Base-by-base conservation (phyloP, 192 early-diverging fungal genomes). In the Geranomyces michiganensis region DNA sequence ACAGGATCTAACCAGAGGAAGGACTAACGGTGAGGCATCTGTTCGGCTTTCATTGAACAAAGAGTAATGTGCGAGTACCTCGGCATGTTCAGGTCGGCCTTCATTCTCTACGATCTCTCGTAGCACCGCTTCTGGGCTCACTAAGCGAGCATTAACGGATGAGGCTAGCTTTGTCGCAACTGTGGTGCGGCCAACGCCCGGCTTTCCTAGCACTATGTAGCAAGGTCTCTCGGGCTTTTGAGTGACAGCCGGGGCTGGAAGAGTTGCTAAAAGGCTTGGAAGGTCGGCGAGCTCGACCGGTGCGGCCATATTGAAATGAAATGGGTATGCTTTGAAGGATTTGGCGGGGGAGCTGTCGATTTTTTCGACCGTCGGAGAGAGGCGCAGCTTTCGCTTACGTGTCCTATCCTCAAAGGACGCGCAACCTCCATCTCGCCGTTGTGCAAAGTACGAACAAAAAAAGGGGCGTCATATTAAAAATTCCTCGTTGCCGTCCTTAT, bases 191-290 rank as follows among this genome's bases (percentile, higher is more conserved):
- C 80, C 81, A 21, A 19, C 17, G n/a, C 84, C 80, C 13, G 81
- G 81, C 44, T 76, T 80, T 21, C 79, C 84, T 17, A 81, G 27
- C 30, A 85, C 69, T 29, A 85, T 74, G 56, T 81, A 76, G 47
- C 77, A 74, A 1, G 74, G 70, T 29, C 77, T 46, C 27, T 56
- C 31, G 5, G 65, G 19, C 26, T 58, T 30, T 41, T 41, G 36
- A 41, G 3, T 7, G 36, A 41, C 36, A 10, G 36, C 3, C 10
- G 36, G 36, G 3, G 36, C 10, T 3, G 36, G 36, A 7, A 41
- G 36, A 41, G 36, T 41, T 3, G 36, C 3, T 10, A 41, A 41
- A 41, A 41, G 36, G 10, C 36, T 41, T 41, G 36, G 36, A 41
- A 41, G 36, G 36, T 41, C 36, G 36, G 36, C 36, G n/a, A n/a